Percentiles rank a stretch among this genome's conserved stretches.
phyloP scores from a whole-genome alignment of 2,329 filamentous ascomycete species.

The Colletotrichum costaricense region DNA sequence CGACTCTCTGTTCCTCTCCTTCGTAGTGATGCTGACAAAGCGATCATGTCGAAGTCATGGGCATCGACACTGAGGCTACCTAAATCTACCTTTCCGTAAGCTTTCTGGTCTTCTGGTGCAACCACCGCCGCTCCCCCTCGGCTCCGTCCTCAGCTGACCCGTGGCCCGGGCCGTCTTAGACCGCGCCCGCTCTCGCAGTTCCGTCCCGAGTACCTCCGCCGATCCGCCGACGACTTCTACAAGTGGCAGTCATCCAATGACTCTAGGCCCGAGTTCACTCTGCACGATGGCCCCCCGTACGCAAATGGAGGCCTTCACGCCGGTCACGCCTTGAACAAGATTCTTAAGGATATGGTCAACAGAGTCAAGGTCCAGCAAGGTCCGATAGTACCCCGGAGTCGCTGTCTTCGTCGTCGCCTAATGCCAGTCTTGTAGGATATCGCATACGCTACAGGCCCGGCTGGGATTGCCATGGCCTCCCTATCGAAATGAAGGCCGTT shows the following conservation, averaged over 20 bases:
- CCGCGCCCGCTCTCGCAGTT: slow-evolving; percentile 62
- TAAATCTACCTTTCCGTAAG: slow-evolving; percentile 78
- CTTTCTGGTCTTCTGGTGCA: slow-evolving; percentile 2
- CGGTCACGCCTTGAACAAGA: slow-evolving; percentile 96
- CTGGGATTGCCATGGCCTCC: slow-evolving; percentile 98
- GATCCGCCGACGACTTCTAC: slow-evolving; percentile 90
- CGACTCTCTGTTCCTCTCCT: neutral
- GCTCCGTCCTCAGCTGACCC: slow-evolving; percentile 30
- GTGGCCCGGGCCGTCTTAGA: slow-evolving; percentile 46
- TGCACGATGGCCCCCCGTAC: slow-evolving; percentile 97
- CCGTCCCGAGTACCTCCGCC: slow-evolving; percentile 71
- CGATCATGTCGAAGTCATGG: slow-evolving; percentile 70
- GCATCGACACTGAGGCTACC: slow-evolving; percentile 80
- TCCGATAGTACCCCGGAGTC: slow-evolving; percentile 33
- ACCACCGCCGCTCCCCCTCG: slow-evolving; percentile 37
- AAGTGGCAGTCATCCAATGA: slow-evolving; percentile 79
- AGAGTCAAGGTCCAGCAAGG: slow-evolving; percentile 83
- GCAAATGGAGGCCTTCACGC: slow-evolving; percentile 93
- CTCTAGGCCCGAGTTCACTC: slow-evolving; percentile 73
- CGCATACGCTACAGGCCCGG: slow-evolving; percentile 87
- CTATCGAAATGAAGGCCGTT: slow-evolving; percentile 96
- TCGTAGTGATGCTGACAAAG: slow-evolving; percentile 34
- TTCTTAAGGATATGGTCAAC: slow-evolving; percentile 93
- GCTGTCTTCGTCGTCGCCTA: neutral
- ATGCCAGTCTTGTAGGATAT: slow-evolving; percentile 54